phyloP scores from a whole-genome alignment of 2,329 filamentous ascomycete genomes.

The Neonectria sp. region DNA sequence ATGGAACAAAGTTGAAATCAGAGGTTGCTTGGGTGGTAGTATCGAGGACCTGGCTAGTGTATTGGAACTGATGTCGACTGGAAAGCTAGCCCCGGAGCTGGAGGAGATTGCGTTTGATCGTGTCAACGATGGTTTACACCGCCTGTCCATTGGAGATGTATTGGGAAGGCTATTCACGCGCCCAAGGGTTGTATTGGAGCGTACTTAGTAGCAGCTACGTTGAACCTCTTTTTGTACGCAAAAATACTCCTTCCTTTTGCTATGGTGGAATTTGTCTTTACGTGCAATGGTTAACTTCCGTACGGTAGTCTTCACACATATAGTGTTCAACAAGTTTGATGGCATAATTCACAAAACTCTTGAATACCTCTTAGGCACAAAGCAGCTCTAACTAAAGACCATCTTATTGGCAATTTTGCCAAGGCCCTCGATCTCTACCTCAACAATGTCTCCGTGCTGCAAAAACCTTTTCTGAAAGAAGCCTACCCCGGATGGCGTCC shows the following conservation, averaged over 20 bases:
- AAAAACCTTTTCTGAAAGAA: conserved; percentile 15
- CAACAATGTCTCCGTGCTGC: conserved; percentile 16
- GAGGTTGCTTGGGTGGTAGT: conserved; percentile 3
- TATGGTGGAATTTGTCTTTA: no score
- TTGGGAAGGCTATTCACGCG: conserved; percentile 2
- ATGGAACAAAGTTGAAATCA: conserved; percentile 2
- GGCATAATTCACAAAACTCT: neutral
- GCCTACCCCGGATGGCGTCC: conserved; percentile 21
- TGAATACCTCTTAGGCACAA: neutral
- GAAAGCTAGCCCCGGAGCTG: neutral
- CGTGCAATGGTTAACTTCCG: no score
- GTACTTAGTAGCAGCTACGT: no score
- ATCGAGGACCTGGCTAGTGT: conserved; percentile 1
- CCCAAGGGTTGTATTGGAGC: neutral
- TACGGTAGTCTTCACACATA: no score
- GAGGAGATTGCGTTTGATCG: conserved; percentile 5
- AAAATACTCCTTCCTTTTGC: no score
- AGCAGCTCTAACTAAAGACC: conserved; percentile 12
- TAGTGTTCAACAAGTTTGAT: no score
- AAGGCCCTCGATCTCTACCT: conserved; percentile 18
- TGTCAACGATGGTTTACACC: neutral
- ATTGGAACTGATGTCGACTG: neutral
- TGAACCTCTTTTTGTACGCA: no score
- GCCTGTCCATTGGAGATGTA: neutral
- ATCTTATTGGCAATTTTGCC: conserved; percentile 18